phyloP scores from a whole-genome alignment of 1,139 yeast genomes.

The Wickerhamomyces sp. region DNA sequence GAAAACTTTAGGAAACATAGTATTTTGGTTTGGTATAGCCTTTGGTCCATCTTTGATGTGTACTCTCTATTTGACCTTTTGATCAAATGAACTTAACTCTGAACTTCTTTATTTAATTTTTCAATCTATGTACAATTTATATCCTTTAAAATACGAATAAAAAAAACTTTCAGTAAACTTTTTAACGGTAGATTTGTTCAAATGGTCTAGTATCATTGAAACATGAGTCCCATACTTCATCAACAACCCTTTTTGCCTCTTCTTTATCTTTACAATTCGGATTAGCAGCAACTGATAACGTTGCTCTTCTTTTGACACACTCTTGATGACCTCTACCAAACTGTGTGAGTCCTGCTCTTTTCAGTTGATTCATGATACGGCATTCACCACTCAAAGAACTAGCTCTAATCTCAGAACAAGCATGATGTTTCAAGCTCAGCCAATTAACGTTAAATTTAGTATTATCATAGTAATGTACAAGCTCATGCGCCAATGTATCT shows the following conservation, averaged over 20 bases:
- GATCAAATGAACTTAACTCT: constrained; percentile 12
- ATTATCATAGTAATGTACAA: constrained; percentile 91
- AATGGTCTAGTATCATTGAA: constrained; percentile 95
- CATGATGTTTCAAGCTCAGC: constrained; percentile 83
- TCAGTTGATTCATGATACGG: constrained; percentile 80
- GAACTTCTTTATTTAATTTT: too few species aligned
- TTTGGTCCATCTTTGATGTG: constrained; percentile 90
- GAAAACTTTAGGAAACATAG: constrained; percentile 66
- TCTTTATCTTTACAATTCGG: constrained; percentile 71
- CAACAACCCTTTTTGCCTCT: constrained; percentile 76
- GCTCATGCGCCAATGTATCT: constrained; percentile 87
- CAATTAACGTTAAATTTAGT: constrained; percentile 84
- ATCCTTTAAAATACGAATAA: too few species aligned
- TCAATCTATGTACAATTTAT: constrained; percentile 3
- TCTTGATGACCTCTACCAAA: constrained; percentile 83
- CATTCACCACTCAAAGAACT: constrained; percentile 94
- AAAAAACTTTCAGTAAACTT: not conserved
- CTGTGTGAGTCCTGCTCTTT: constrained; percentile 54
- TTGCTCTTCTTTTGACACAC: constrained; percentile 87
- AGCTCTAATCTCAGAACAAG: constrained; percentile 95
- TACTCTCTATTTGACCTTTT: constrained; percentile 76
- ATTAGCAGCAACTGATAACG: constrained; percentile 76
- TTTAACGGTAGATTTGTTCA: constrained; percentile 74
- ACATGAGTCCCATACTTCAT: constrained; percentile 89
- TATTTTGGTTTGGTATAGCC: constrained; percentile 91